Evolutionary conservation across 352 stramenopile species (phyloP).

Genomic region (Phytophthora foliorum): DNA sequence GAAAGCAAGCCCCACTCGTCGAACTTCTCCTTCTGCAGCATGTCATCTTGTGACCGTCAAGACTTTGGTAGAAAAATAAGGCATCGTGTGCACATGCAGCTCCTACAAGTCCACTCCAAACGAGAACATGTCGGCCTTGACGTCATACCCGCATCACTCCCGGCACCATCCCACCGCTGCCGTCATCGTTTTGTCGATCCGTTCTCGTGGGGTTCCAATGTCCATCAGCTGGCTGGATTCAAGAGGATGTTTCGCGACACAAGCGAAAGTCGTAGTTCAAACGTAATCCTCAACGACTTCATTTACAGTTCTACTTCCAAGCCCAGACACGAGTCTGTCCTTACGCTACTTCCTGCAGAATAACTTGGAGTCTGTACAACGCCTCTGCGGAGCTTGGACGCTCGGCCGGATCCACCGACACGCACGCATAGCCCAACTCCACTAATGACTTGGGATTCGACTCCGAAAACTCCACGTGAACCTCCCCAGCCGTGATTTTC

Average conservation of each 20-base stretch:
- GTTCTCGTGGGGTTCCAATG: no score
- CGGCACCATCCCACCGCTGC: neutral
- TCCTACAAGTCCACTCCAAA: no score
- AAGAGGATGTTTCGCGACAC: neutral
- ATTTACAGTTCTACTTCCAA: neutral
- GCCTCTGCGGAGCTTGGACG: slow-evolving; percentile 31
- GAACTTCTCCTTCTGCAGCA: no score
- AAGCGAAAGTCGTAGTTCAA: no score
- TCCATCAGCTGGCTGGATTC: neutral
- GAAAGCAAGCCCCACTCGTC: no score
- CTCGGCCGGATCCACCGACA: slow-evolving; percentile 24
- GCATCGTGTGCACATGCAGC: neutral
- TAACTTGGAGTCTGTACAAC: slow-evolving; percentile 32
- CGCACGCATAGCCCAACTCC: slow-evolving; percentile 25
- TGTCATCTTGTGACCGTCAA: neutral
- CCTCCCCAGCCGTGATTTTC: slow-evolving; percentile 19
- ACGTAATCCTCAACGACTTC: neutral
- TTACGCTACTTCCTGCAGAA: slow-evolving; percentile 7
- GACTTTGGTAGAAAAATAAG: neutral
- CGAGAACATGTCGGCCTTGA: neutral
- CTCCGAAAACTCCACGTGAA: slow-evolving; percentile 29
- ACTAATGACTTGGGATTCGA: slow-evolving; percentile 20
- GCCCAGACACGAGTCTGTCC: neutral
- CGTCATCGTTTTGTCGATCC: neutral
- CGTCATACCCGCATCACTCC: neutral